phyloP scores from a whole-genome alignment of 2,329 filamentous ascomycete species.

The Albifimbria verrucaria region DNA sequence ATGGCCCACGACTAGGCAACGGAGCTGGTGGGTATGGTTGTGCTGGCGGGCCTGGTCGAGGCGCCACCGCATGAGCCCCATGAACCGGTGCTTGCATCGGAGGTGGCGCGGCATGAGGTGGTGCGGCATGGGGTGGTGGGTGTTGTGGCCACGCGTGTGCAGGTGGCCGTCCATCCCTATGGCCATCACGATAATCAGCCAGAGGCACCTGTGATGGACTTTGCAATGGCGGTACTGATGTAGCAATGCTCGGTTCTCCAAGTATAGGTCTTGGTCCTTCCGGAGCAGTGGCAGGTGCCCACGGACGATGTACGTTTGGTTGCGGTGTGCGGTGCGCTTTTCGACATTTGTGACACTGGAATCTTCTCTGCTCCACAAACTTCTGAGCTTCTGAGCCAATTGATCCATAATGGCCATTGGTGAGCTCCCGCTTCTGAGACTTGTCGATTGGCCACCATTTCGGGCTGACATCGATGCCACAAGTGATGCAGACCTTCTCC shows the following conservation, averaged over 20 bases:
- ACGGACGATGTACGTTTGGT: slow-evolving; percentile 17
- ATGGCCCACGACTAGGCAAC: slow-evolving; percentile 20
- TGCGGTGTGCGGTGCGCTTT: slow-evolving; percentile 48
- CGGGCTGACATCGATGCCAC: slow-evolving; percentile 67
- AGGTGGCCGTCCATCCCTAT: slow-evolving; percentile 19
- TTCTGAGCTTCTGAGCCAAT: slow-evolving; percentile 55
- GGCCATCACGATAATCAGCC: slow-evolving; percentile 20
- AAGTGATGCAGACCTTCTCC: slow-evolving; percentile 60
- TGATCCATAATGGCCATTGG: slow-evolving; percentile 47
- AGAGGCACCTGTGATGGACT: slow-evolving; percentile 23
- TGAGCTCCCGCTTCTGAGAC: slow-evolving; percentile 47
- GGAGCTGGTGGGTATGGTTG: slow-evolving; percentile 24
- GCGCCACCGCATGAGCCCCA: slow-evolving; percentile 20
- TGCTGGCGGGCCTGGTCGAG: slow-evolving; percentile 20
- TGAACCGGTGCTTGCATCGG: slow-evolving; percentile 19
- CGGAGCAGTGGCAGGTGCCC: slow-evolving; percentile 11
- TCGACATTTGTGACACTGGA: slow-evolving; percentile 74
- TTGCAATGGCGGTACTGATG: slow-evolving; percentile 19
- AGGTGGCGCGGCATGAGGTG: slow-evolving; percentile 8
- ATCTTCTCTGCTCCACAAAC: slow-evolving; percentile 57
- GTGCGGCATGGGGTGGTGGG: slow-evolving; percentile 15
- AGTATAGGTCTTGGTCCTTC: slow-evolving; percentile 16
- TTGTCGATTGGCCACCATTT: slow-evolving; percentile 66
- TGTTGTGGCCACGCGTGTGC: slow-evolving; percentile 22
- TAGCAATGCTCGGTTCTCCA: slow-evolving; percentile 14